Evolutionary conservation across 306 rosid species (phyloP).

Genomic region (Vigna radiata): DNA sequence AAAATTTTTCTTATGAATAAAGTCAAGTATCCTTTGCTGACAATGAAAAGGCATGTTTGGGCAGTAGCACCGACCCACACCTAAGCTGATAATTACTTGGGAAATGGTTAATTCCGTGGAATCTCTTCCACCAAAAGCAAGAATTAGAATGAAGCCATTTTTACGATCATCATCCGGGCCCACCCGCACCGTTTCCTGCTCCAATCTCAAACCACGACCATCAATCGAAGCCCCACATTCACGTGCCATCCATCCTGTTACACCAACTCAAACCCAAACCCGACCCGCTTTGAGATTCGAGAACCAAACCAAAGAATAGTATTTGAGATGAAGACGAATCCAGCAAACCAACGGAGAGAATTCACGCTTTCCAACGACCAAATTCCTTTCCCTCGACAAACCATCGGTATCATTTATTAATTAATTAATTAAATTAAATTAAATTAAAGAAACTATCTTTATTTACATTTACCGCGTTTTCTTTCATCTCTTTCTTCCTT

Average conservation of each 20-base stretch:
- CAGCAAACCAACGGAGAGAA: conserved; percentile 31
- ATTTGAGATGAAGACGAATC: no score
- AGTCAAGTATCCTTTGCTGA: conserved; percentile 39
- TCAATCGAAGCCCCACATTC: conserved; percentile 45
- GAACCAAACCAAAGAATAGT: conserved; percentile 18
- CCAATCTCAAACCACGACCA: conserved; percentile 32
- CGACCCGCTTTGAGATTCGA: conserved; percentile 11
- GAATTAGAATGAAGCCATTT: conserved; percentile 18
- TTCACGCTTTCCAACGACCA: conserved; percentile 64
- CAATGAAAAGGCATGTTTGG: conserved; percentile 36
- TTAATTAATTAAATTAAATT: background rate
- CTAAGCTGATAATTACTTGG: conserved; percentile 45
- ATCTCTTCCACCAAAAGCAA: conserved; percentile 18
- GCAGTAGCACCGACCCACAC: conserved; percentile 22
- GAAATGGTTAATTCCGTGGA: conserved; percentile 43
- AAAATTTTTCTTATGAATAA: conserved; percentile 21
- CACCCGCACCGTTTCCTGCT: conserved; percentile 52
- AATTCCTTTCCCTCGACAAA: conserved; percentile 73
- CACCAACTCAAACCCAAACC: background rate
- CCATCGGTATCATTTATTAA: background rate
- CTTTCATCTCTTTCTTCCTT: background rate
- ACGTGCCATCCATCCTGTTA: conserved; percentile 29
- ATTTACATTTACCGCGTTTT: conserved; percentile 48
- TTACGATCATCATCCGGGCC: conserved; percentile 34
- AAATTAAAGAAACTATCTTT: conserved; percentile 4